phyloP scores from a whole-genome alignment of 169 alveolate genomes.

The Babesia gibsoni region DNA sequence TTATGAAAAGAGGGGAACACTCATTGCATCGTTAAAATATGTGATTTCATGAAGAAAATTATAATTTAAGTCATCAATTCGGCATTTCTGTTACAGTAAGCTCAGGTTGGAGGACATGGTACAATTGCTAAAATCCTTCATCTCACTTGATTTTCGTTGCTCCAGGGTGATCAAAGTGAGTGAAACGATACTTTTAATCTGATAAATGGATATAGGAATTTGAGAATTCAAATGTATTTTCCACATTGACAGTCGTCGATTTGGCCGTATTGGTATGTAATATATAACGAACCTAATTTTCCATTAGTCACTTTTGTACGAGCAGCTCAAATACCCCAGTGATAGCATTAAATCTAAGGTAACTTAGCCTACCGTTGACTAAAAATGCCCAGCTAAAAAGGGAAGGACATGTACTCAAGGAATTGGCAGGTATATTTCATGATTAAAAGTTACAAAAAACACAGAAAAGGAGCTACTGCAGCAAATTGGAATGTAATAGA shows the following conservation, averaged over 20 bases:
- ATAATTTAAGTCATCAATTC: background rate
- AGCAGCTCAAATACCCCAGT: background rate
- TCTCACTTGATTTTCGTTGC: slow-evolving; percentile 25
- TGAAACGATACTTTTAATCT: background rate
- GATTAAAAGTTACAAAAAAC: too few relatives aligned
- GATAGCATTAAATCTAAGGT: background rate
- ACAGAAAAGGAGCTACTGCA: too few relatives aligned
- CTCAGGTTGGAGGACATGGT: slow-evolving; percentile 31
- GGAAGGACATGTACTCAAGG: background rate
- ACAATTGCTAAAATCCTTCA: slow-evolving; percentile 12
- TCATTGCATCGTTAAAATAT: background rate
- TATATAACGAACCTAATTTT: background rate
- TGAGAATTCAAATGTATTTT: background rate
- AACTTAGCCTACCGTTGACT: background rate
- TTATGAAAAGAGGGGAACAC: background rate
- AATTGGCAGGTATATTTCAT: background rate
- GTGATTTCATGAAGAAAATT: background rate
- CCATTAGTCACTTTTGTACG: background rate
- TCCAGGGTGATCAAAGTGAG: slow-evolving; percentile 20
- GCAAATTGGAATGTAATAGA: too few relatives aligned
- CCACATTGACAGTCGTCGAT: slow-evolving; percentile 11
- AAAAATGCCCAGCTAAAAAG: background rate
- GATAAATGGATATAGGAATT: background rate
- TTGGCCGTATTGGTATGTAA: slow-evolving; percentile 9
- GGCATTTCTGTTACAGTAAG: background rate